These are phyloP conservation scores for Verticillium nubilum DNA, from an alignment of 2,329 filamentous ascomycete species.

Conservation along the genomic window DNA sequence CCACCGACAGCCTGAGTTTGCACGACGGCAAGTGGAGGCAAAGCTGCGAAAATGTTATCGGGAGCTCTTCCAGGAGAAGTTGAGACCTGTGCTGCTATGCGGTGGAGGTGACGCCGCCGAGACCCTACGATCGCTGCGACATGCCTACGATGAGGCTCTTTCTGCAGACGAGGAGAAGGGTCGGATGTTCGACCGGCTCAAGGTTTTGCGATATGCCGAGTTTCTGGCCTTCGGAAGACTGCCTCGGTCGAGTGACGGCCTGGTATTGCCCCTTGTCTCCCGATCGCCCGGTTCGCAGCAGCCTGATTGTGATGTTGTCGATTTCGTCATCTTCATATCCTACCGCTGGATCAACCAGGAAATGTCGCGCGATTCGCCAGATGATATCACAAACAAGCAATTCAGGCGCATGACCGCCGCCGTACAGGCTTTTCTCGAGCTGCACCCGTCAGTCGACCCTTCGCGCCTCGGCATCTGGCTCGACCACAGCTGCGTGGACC, in stretches of 20 bases:
- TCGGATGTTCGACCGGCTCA: slow-evolving; percentile 19
- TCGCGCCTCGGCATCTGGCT: slow-evolving; percentile 21
- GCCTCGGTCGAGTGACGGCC: slow-evolving; percentile 17
- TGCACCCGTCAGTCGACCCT: slow-evolving; percentile 16
- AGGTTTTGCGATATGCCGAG: slow-evolving; percentile 20
- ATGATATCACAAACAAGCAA: slow-evolving; percentile 23
- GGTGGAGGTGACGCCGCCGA: slow-evolving; percentile 6
- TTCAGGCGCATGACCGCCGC: slow-evolving; percentile 24
- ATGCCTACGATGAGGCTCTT: slow-evolving; percentile 16
- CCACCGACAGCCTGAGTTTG: not conserved
- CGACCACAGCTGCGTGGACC: slow-evolving; percentile 31
- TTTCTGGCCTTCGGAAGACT: slow-evolving; percentile 18
- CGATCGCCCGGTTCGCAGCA: not conserved
- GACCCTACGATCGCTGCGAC: slow-evolving; percentile 13
- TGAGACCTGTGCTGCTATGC: slow-evolving; percentile 25
- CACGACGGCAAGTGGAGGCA: slow-evolving; percentile 14
- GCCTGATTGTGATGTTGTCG: not conserved
- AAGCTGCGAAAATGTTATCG: slow-evolving; percentile 26
- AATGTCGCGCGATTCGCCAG: slow-evolving; percentile 14
- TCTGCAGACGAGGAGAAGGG: slow-evolving; percentile 15
- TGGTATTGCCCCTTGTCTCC: not conserved
- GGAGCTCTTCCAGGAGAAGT: slow-evolving; percentile 28
- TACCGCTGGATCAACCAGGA: slow-evolving; percentile 25
- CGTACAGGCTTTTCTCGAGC: slow-evolving; percentile 18
- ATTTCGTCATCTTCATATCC: slow-evolving; percentile 28